Evolutionary conservation across 306 rosid species (phyloP).

Genomic region (Biancaea sappan): DNA sequence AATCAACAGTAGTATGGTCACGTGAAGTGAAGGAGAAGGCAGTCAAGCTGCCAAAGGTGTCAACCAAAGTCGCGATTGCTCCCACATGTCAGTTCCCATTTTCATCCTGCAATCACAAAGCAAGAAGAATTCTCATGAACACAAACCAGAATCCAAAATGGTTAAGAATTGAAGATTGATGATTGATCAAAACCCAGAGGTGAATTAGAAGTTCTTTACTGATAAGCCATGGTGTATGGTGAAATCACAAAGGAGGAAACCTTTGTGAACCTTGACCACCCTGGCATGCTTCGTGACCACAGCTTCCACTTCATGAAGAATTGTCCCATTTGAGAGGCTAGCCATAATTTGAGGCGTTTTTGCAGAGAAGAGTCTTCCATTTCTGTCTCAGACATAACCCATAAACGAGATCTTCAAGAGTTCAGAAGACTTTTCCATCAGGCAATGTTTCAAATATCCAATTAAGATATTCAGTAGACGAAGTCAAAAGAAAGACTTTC

Average conservation of each 20-base stretch:
- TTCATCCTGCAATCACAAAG: constrained; percentile 32
- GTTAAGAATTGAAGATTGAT: not conserved
- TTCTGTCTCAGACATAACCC: not conserved
- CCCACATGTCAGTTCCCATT: constrained; percentile 54
- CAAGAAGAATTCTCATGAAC: not conserved
- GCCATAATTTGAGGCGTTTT: not conserved
- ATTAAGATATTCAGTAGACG: not conserved
- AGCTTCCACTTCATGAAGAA: not conserved
- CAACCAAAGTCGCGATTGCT: constrained; percentile 44
- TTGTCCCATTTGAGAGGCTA: not conserved
- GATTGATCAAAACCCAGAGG: not conserved
- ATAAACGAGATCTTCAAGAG: not conserved
- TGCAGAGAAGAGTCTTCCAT: not conserved
- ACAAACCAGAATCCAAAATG: not conserved
- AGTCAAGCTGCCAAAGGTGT: constrained; percentile 27
- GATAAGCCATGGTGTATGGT: not conserved
- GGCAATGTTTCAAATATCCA: not conserved
- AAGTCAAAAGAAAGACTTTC: not conserved
- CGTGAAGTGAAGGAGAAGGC: not conserved
- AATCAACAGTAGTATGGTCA: constrained; percentile 30
- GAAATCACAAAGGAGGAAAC: constrained; percentile 11
- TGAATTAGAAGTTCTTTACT: not conserved
- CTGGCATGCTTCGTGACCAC: not conserved
- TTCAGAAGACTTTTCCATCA: not conserved
- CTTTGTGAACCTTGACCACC: not conserved